These are phyloP conservation scores for Pythium monospermum DNA, from an alignment of 352 stramenopile genomes.

Conservation along the genomic window DNA sequence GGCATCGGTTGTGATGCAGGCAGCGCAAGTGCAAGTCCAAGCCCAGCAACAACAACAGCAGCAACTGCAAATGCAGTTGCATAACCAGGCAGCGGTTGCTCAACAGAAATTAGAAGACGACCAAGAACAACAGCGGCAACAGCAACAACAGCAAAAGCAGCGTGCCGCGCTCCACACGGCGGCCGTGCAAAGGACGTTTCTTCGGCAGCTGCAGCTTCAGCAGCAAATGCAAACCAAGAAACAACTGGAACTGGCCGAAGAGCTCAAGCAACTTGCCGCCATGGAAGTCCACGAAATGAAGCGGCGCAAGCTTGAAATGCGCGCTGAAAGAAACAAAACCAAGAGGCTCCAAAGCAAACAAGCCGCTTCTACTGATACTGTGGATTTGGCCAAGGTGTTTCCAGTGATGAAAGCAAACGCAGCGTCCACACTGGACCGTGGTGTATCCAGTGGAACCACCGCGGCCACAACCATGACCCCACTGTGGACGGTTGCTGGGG, in stretches of 20 bases:
- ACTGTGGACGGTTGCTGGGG: too few relatives aligned
- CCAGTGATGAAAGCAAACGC: too few relatives aligned
- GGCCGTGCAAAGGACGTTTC: slow-evolving; percentile 11
- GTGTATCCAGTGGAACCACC: too few relatives aligned
- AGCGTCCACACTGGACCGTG: too few relatives aligned
- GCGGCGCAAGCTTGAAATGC: slow-evolving; percentile 18
- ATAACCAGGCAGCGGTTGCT: neutral
- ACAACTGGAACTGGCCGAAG: slow-evolving; percentile 28
- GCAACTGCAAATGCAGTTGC: slow-evolving; percentile 5
- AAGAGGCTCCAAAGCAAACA: too few relatives aligned
- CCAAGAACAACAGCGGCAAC: slow-evolving; percentile 15
- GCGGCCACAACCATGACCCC: too few relatives aligned
- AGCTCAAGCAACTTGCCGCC: slow-evolving; percentile 29
- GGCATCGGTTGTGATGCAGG: slow-evolving; percentile 15
- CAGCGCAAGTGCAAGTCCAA: neutral
- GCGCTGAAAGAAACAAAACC: too few relatives aligned
- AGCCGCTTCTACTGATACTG: too few relatives aligned
- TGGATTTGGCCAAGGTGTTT: too few relatives aligned
- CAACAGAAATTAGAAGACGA: too few relatives aligned
- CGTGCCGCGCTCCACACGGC: too few relatives aligned
- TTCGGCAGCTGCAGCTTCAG: slow-evolving; percentile 22
- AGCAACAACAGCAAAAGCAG: slow-evolving; percentile 3
- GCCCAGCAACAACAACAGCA: slow-evolving; percentile 4
- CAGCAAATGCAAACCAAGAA: slow-evolving; percentile 28
- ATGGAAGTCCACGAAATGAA: slow-evolving; percentile 36